Evolutionary conservation across 2,329 filamentous ascomycete genomes (phyloP).

Genomic region (Claviceps quebecensis): DNA sequence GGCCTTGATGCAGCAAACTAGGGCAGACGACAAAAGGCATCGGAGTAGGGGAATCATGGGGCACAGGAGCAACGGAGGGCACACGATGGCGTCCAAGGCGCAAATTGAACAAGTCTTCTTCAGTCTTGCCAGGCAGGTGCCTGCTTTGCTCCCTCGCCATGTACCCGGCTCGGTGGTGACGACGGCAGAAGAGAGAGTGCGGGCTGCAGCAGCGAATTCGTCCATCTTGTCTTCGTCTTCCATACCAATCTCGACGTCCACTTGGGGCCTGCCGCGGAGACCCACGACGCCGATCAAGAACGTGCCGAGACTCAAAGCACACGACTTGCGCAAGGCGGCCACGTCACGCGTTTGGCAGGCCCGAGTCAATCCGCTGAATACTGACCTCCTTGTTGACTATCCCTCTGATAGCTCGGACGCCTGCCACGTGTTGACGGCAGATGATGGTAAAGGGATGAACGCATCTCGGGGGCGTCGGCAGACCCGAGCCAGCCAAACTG

Average conservation of each 20-base stretch:
- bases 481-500: neutral
- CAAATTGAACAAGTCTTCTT: neutral
- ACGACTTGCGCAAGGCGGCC: neutral
- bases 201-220: neutral
- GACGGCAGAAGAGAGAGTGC: slow-evolving; percentile 2
- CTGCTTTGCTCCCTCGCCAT: slow-evolving; percentile 1
- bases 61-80: neutral
- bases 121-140: slow-evolving; percentile 1
- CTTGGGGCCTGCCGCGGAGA: neutral
- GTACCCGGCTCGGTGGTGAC: slow-evolving; percentile 1
- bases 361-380: neutral
- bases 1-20: neutral
- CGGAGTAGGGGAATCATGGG: too few relatives aligned
- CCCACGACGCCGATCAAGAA: neutral
- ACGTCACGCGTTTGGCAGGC: neutral
- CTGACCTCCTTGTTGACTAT: neutral
- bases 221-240: neutral
- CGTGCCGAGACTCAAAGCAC: neutral
- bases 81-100: neutral
- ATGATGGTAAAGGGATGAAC: neutral
- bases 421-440: neutral
- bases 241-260: neutral
- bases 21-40: neutral
- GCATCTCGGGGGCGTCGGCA: neutral
- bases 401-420: neutral